Evolutionary conservation across 1,139 yeast species (phyloP).

Genomic region (Kazachstania sp.): DNA sequence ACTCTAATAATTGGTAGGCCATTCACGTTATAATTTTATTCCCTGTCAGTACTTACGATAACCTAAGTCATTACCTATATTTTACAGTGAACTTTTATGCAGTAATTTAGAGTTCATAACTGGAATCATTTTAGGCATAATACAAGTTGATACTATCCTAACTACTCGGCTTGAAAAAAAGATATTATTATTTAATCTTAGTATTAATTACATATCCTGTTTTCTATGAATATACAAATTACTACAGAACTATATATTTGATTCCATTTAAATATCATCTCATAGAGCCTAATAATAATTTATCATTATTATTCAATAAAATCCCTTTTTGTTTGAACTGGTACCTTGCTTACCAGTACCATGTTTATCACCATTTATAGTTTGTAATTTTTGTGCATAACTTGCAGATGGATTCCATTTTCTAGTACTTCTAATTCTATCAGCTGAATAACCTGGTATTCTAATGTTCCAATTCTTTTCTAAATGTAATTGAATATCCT

Average conservation of each 20-base stretch:
- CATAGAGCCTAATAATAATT: background rate
- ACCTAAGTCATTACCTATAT: too few relatives aligned
- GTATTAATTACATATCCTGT: background rate
- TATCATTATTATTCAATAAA: background rate
- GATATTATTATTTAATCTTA: background rate
- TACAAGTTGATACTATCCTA: background rate
- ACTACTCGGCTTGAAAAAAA: background rate
- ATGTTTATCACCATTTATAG: constrained; percentile 37
- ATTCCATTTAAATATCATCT: background rate
- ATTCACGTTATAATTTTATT: too few relatives aligned
- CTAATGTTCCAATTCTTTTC: constrained; percentile 95
- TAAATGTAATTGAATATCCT: constrained; percentile 83
- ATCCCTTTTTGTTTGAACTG: background rate
- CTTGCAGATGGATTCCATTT: constrained; percentile 68
- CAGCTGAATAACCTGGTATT: constrained; percentile 87
- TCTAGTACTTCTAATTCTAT: constrained; percentile 78
- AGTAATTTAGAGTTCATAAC: too few relatives aligned
- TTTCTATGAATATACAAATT: background rate
- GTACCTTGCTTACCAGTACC: constrained; percentile 15
- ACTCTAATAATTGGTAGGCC: too few relatives aligned
- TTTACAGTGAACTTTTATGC: too few relatives aligned
- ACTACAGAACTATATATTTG: background rate
- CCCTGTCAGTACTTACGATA: too few relatives aligned
- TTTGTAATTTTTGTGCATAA: constrained; percentile 64
- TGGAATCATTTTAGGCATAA: too few relatives aligned